phyloP scores from a whole-genome alignment of 2,329 filamentous ascomycete genomes.

The Arachnopeziza araneosa region DNA sequence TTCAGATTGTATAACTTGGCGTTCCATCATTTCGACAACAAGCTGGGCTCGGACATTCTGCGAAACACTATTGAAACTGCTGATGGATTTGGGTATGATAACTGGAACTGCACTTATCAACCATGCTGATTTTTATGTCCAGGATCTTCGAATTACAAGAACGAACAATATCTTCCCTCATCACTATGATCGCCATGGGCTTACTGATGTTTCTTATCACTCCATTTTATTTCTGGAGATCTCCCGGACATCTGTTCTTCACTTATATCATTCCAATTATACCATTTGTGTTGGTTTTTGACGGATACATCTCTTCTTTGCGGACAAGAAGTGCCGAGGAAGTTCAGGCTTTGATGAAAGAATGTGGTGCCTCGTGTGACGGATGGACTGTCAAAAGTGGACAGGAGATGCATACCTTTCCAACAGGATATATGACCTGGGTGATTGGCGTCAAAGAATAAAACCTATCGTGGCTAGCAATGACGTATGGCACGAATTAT shows the following conservation, averaged over 20 bases:
- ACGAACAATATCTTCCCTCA: conserved; percentile 48
- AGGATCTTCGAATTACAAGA: conserved; percentile 71
- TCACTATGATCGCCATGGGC: conserved; percentile 49
- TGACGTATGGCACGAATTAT: not conserved
- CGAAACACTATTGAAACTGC: conserved; percentile 58
- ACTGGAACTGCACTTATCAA: not conserved
- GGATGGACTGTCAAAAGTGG: conserved; percentile 39
- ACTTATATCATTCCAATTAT: conserved; percentile 62
- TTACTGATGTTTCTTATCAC: conserved; percentile 45
- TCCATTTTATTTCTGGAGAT: conserved; percentile 42
- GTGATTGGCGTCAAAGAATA: conserved; percentile 35
- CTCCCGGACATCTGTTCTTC: conserved; percentile 47
- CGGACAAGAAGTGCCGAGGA: conserved; percentile 63
- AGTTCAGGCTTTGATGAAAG: conserved; percentile 52
- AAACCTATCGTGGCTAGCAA: not conserved
- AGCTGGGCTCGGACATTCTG: conserved; percentile 54
- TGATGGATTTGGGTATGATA: conserved; percentile 53
- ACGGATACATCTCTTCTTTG: conserved; percentile 62
- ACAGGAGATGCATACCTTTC: conserved; percentile 40
- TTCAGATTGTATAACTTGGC: conserved; percentile 68
- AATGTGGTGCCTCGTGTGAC: conserved; percentile 39
- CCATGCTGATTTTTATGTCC: not conserved
- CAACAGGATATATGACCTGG: conserved; percentile 42
- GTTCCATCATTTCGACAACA: conserved; percentile 73
- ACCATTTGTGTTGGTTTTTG: conserved; percentile 62